Percentiles rank a stretch among this genome's conserved stretches.
Conservation (phyloP, 352 stramenopile species). For the Phytophthora pluvialis region DNA sequence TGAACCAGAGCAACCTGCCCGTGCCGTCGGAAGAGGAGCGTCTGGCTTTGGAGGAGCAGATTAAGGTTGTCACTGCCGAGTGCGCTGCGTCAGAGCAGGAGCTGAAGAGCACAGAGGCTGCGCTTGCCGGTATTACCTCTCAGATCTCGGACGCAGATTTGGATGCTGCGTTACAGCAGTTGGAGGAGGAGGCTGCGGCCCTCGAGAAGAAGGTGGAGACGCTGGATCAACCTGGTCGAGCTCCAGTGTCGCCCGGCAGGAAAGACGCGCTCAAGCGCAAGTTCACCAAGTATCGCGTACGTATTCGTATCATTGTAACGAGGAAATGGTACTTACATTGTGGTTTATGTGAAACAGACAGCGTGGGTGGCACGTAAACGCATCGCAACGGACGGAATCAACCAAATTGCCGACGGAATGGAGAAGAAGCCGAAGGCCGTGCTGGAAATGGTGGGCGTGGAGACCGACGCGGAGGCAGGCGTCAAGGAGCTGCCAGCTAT, state of each 20-base stretch:
- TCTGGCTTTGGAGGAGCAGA: conserved; percentile 53
- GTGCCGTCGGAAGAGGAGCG: conserved; percentile 58
- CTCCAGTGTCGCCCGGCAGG: conserved; percentile 56
- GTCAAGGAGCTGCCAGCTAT: conserved; percentile 76
- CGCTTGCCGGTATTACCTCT: conserved; percentile 52
- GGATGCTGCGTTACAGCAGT: conserved; percentile 47
- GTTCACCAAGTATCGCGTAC: conserved; percentile 71
- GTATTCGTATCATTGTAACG: conserved; percentile 3
- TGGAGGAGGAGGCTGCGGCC: conserved; percentile 47
- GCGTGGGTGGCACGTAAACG: conserved; percentile 80
- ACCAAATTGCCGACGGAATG: conserved; percentile 84
- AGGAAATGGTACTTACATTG: conserved; percentile 1
- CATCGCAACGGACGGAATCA: conserved; percentile 78
- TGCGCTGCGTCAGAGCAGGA: conserved; percentile 59
- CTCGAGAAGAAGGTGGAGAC: conserved; percentile 56
- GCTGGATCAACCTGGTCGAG: conserved; percentile 49
- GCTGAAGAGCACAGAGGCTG: conserved; percentile 55
- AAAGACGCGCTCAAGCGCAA: conserved; percentile 74
- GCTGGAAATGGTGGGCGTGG: conserved; percentile 60
- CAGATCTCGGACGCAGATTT: conserved; percentile 77
- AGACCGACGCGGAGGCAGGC: conserved; percentile 75
- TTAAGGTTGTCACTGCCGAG: conserved; percentile 54
- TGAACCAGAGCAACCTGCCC: conserved; percentile 77
- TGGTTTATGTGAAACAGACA: conserved; percentile 41
- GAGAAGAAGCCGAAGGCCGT: conserved; percentile 83